Evolutionary conservation across 2,329 filamentous ascomycete species (phyloP), one percentile per base, ranked within the genome.

Genomic region (Monascus ruber): DNA sequence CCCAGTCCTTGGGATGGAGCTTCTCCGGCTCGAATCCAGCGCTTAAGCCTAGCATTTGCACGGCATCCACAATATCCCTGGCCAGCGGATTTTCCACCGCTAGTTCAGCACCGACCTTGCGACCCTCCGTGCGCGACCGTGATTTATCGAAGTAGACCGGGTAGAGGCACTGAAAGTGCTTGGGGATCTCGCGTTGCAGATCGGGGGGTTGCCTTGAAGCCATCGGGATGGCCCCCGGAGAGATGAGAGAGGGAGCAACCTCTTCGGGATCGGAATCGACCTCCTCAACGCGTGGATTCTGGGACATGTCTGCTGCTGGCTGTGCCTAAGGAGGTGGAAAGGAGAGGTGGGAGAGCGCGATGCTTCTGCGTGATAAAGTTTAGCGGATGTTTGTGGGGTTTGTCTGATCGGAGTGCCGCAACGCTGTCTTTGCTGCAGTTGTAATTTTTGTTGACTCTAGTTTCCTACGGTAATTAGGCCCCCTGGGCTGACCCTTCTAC

Each of bases 1-100:
- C 81, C 91, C 91, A 98, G 69, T 98, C 91, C 66, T 91, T 89
- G 5, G 91, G 91, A 64, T 98, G 91, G 44, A 79, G 75, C 70
- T 94, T 94, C 57, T 83, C 83, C 1, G 88, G 85, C 67, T 98
- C 91, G 60, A 95, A 83, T 5, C 91, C 79, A n/a, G 62, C 58
- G 27, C 56, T 53, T 42, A 69, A 39, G 5, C 81, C 76, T 43
- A 94, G 73, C 34, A 72, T 66, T 33, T 80, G 79, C 62, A 84
- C 84, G n/a, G 88, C 89, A 58, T 85, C 81, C 34, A 87, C 82
- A 57, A 98, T 88, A 55, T 91, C 85, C 54, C 84, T 77, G 5
- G 91, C 91, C 33, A 98, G 74, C 26, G 91, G 91, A 66, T 89
- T 93, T 41, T 71, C 59, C 4, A 95, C 84, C 1, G 87, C 89